A percentile compares a stretch with the other conserved stretches of the same genome.
These are phyloP conservation scores for Aureobasidium sp. DNA, from an alignment of 2,329 filamentous ascomycete species.

Conservation along the genomic window DNA sequence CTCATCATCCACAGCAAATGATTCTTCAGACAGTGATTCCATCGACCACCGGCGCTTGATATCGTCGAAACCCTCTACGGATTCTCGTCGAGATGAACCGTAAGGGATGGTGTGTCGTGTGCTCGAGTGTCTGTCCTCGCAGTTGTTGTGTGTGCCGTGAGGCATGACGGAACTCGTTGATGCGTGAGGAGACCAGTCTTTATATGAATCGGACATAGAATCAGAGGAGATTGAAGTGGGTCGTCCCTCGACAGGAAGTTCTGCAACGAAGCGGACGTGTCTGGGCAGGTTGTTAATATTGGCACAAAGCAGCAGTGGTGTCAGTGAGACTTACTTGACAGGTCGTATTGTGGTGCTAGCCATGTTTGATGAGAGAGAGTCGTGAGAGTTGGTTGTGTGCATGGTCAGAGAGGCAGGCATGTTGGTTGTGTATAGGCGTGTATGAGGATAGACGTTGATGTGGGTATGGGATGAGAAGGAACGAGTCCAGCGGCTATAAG, in stretches of 20 bases:
- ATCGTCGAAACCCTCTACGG: conserved; percentile 7
- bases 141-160: background rate
- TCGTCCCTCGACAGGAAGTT: background rate
- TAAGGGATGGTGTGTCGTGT: background rate
- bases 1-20: background rate
- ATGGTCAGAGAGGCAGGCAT: background rate
- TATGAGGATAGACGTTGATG: background rate
- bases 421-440: background rate
- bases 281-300: background rate
- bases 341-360: background rate
- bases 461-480: background rate
- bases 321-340: background rate
- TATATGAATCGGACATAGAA: background rate
- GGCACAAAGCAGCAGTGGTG: background rate
- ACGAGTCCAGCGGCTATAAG: background rate
- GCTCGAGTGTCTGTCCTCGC: background rate
- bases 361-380: background rate
- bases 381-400: background rate
- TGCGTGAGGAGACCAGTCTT: background rate
- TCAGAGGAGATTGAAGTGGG: background rate
- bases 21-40: background rate
- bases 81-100: background rate
- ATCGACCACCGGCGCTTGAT: conserved; percentile 4
- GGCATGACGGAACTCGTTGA: background rate
- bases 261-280: background rate